Conservation (phyloP, 2,329 filamentous ascomycete species). For the Fusarium sp. region DNA sequence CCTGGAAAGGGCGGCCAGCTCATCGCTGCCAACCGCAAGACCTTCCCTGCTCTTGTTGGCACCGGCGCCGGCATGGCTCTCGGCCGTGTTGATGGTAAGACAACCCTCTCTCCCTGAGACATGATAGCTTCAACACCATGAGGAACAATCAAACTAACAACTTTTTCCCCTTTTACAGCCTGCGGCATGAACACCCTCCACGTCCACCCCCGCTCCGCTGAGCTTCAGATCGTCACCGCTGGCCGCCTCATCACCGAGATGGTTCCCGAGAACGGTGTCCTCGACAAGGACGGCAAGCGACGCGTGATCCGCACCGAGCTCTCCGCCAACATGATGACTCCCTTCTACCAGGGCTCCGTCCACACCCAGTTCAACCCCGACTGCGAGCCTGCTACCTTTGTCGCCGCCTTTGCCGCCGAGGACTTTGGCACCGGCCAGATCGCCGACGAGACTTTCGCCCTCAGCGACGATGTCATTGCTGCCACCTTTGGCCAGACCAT, state of each 20-base stretch:
- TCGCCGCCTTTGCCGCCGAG: conserved; percentile 62
- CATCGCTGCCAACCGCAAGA: conserved; percentile 65
- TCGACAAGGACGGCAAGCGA: conserved; percentile 49
- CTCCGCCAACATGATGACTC: conserved; percentile 60
- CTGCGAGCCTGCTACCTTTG: conserved; percentile 62
- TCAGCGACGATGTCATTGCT: conserved; percentile 58
- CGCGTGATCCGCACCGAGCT: conserved; percentile 59
- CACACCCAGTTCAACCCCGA: conserved; percentile 69
- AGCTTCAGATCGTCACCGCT: conserved; percentile 64
- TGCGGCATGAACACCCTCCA: conserved; percentile 70
- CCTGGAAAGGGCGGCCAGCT: conserved; percentile 59
- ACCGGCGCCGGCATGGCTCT: conserved; percentile 64
- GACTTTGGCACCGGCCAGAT: conserved; percentile 65
- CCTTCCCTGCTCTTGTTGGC: conserved; percentile 67
- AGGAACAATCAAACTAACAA: conserved; percentile 30
- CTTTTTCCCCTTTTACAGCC: conserved; percentile 35
- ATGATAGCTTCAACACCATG: background rate
- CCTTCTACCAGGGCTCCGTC: conserved; percentile 66
- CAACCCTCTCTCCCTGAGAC: background rate
- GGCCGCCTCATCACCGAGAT: conserved; percentile 64
- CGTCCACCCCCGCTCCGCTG: conserved; percentile 65
- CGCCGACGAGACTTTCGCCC: conserved; percentile 62
- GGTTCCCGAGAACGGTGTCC: conserved; percentile 64
- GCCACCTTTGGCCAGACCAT: conserved; percentile 61
- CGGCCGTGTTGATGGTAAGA: conserved; percentile 59